phyloP scores from a whole-genome alignment of 2,329 filamentous ascomycete genomes.

The Chaetomiaceae sp. region DNA sequence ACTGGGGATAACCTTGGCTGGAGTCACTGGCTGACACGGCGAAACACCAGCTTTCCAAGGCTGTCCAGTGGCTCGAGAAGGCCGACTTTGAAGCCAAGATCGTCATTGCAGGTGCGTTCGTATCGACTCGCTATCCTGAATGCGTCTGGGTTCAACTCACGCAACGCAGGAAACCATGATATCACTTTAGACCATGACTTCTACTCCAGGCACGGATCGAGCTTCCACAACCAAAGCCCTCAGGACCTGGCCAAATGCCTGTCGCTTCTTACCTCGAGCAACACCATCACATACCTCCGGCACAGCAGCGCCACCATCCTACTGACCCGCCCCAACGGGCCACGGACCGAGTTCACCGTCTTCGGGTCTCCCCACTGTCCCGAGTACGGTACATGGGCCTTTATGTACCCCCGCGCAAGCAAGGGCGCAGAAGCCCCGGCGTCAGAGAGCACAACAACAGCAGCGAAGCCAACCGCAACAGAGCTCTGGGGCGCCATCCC shows the following conservation, averaged over 20 bases:
- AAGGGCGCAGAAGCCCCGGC: constrained; percentile 12
- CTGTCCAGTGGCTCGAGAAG: constrained; percentile 62
- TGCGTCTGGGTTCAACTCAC: neutral
- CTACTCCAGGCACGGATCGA: constrained; percentile 47
- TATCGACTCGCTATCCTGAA: neutral
- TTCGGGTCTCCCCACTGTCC: constrained; percentile 70
- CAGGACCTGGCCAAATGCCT: constrained; percentile 53
- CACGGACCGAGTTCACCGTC: constrained; percentile 58
- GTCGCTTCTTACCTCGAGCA: constrained; percentile 48
- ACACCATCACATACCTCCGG: constrained; percentile 59
- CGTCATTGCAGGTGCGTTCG: constrained; percentile 57
- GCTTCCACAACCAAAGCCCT: constrained; percentile 53
- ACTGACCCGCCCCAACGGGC: constrained; percentile 50
- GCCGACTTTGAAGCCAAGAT: constrained; percentile 67
- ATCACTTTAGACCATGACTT: constrained; percentile 64
- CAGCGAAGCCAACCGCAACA: constrained; percentile 3
- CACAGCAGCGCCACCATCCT: constrained; percentile 53
- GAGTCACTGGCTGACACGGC: constrained; percentile 5
- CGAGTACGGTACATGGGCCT: constrained; percentile 57
- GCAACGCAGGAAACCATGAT: constrained; percentile 66
- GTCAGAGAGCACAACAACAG: neutral
- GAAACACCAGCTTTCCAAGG: constrained; percentile 50
- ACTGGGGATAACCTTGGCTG: too few relatives aligned
- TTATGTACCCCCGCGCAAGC: constrained; percentile 49
- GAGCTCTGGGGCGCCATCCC: constrained; percentile 60